Conservation (phyloP, 2,329 filamentous ascomycete species). For the Colletotrichum sp. region DNA sequence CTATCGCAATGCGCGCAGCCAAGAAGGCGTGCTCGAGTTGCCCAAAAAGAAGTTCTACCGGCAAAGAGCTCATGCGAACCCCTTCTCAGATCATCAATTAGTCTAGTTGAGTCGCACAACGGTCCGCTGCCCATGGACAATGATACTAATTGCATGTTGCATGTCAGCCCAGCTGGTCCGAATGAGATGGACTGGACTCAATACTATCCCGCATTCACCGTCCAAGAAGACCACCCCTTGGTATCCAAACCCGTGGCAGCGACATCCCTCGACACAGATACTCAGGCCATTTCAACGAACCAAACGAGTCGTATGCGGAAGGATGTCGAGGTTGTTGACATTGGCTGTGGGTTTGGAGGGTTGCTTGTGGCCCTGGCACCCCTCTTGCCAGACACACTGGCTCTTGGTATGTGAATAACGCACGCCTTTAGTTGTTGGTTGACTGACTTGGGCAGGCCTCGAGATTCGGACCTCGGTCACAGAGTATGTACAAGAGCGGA, state of each 20-base stretch:
- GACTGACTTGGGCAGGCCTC: conserved; percentile 62
- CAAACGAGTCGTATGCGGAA: conserved; percentile 53
- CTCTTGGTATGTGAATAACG: conserved; percentile 68
- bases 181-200: conserved; percentile 89
- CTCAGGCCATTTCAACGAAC: conserved; percentile 16
- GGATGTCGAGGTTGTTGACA: conserved; percentile 90
- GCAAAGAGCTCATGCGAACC: conserved; percentile 95
- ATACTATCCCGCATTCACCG: conserved; percentile 78
- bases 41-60: conserved; percentile 97
- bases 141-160: not conserved
- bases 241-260: not conserved
- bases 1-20: conserved; percentile 62
- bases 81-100: conserved; percentile 92
- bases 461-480: conserved; percentile 93
- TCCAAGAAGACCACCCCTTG: conserved; percentile 27
- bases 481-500: conserved; percentile 87
- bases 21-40: conserved; percentile 63
- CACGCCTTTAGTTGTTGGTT: not conserved
- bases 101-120: conserved; percentile 67
- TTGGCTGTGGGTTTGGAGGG: conserved; percentile 96
- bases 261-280: conserved; percentile 13
- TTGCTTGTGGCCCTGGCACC: conserved; percentile 86
- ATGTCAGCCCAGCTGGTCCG: conserved; percentile 74
- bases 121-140: not conserved
- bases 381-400: conserved; percentile 78